Base-by-base conservation (phyloP, 192 early-diverging fungal genomes). In the Backusella circina region DNA sequence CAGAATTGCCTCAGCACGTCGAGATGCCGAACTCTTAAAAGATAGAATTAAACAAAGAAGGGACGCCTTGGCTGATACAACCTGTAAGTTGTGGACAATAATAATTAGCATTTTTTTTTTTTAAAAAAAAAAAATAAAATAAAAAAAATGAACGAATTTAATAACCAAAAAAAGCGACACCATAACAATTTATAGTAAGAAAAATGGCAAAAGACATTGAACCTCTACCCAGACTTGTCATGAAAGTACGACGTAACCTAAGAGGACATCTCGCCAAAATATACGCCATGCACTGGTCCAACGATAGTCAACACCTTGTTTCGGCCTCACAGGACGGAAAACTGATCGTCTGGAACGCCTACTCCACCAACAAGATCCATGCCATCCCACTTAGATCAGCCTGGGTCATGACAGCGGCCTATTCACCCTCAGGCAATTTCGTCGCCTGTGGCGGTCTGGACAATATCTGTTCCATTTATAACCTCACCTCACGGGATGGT, bases 391-490 rank as follows among this genome's bases (percentile, higher is more conserved):
- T 99, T 65, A 93, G 95, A 13, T 99, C 97, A 1, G 98, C 97
- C 18, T 99, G 97, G 97, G 97, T 99, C 77, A 99, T 99, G 97
- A 99, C 97, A 33, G 96, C 96, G 76, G 96, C 97, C 4, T 99
- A 98, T 74, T 95, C 97, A 50, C 97, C 97, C 5, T 96, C 95
- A 28, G 95, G 97, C 37, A 95, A 94, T 83, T 96, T 95, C 83
- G 97, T 99, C 15, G 97, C 97, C 57, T 99, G 97, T 82, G 97
- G 97, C 81, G 97, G 97, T 75, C 90, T 99, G 67, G 97, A 99
- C 86, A 98, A 98, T 85, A 92, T 99, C 76, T 99, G 97, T 84
- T 96, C 95, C 30, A 97, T 99, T 80, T 99, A 97, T 86, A 99
- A 98, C 77, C 86, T 99, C 37, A 95, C 93, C 72, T 95, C 96